These are phyloP conservation scores for Boletus subcaerulescens DNA, from an alignment of 768 basidiomycete species.

Conservation along the genomic window DNA sequence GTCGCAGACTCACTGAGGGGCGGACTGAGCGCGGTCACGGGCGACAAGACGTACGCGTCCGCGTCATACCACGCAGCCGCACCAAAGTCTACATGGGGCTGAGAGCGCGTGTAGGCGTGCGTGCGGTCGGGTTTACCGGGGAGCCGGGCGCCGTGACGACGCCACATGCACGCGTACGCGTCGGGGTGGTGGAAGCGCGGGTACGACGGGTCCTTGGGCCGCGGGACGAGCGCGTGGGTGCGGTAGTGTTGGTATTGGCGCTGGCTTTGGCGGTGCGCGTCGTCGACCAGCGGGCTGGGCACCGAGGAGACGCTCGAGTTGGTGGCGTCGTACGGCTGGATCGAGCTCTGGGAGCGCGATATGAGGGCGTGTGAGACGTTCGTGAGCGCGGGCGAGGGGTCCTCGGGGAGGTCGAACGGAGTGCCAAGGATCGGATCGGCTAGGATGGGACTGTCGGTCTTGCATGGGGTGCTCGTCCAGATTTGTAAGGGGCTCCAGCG, in stretches of 20 bases:
- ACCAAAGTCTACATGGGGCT: slow-evolving; percentile 2
- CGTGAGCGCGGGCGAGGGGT: slow-evolving; percentile 4
- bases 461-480: slow-evolving; percentile 27
- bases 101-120: slow-evolving; percentile 3
- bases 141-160: slow-evolving; percentile 10
- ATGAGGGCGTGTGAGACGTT: slow-evolving; percentile 19
- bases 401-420: background rate
- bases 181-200: slow-evolving; percentile 11
- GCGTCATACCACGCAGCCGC: slow-evolving; percentile 12
- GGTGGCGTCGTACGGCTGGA: slow-evolving; percentile 10
- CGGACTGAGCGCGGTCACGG: slow-evolving; percentile 16
- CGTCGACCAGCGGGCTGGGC: slow-evolving; percentile 1
- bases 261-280: background rate
- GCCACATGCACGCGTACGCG: slow-evolving; percentile 16
- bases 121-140: slow-evolving; percentile 13
- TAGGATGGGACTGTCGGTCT: background rate
- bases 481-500: slow-evolving; percentile 16
- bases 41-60: slow-evolving; percentile 15
- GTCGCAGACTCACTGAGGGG: slow-evolving; percentile 4
- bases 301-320: slow-evolving; percentile 5
- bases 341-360: slow-evolving; percentile 15
- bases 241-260: background rate
- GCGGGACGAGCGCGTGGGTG: background rate
- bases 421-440: background rate
- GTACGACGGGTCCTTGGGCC: background rate